Conservation (phyloP, 352 stramenopile genomes). For the Phytophthora colocasiae region DNA sequence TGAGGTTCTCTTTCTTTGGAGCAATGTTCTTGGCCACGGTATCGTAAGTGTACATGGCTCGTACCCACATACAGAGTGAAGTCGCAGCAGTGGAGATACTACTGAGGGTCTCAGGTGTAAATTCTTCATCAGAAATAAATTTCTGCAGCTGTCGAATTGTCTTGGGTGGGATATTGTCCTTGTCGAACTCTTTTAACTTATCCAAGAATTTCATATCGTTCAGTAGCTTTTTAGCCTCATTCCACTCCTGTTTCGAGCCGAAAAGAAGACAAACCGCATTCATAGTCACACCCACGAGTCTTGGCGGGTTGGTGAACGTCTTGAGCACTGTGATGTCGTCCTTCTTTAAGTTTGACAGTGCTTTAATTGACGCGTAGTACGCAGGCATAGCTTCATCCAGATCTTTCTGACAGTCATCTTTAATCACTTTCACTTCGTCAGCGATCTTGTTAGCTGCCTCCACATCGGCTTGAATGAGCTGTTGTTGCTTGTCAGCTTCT, state of each 20-base stretch:
- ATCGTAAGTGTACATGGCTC: constrained; percentile 95
- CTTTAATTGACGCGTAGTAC: constrained; percentile 92
- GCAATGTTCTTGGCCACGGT: constrained; percentile 94
- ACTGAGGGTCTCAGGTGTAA: constrained; percentile 91
- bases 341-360: constrained; percentile 92
- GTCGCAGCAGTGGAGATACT: constrained; percentile 91
- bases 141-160: constrained; percentile 91
- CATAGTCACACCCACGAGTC: constrained; percentile 91
- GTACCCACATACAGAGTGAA: constrained; percentile 95
- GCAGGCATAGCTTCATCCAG: constrained; percentile 93
- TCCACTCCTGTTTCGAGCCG: constrained; percentile 91
- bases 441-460: constrained; percentile 92
- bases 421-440: constrained; percentile 93
- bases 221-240: constrained; percentile 91
- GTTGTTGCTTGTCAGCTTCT: constrained; percentile 91
- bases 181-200: constrained; percentile 89
- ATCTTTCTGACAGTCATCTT: constrained; percentile 94
- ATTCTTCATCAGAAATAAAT: constrained; percentile 91
- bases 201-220: constrained; percentile 94
- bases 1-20: constrained; percentile 93
- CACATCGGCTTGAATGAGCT: constrained; percentile 92
- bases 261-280: constrained; percentile 94
- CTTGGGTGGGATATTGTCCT: constrained; percentile 89
- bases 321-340: constrained; percentile 94
- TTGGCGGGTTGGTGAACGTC: constrained; percentile 92